Evolutionary conservation across 306 rosid species (phyloP), one percentile per base, ranked within the genome.

Genomic region (Glycine tomentella): DNA sequence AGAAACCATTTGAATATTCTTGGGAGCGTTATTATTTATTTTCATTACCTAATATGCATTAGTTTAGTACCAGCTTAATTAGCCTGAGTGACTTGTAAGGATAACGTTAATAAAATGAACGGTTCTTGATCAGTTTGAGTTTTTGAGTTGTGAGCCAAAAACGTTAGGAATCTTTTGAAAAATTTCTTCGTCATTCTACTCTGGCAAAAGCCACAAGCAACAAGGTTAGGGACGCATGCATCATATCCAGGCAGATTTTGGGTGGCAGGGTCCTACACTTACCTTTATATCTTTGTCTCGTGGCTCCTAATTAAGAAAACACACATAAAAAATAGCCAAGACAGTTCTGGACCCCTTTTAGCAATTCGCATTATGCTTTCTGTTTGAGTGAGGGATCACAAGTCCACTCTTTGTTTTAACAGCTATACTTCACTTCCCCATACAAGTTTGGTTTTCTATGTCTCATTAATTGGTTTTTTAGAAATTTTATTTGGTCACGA

Each of bases 1-100:
- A 17, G 16, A 66, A 62, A 45, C 25, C 55, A 81, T 2, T 52
- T 46, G 49, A 78, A 81, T 80, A 77, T 38, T 72, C 3, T 11
- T 25, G 12, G 46, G 82, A 42, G 40, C 38, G 12, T 38, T 55
- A 78, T 77, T 69, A 69, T 65, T 17, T 20, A 62, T 72, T 74
- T 8, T 31, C 16, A 31, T 15, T 42, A 84, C 88, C 88, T 78
- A 84, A 74, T 65, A 36, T 74, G 33, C 67, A 81, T 69, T 84
- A 69, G 61, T 78, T 81, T 84, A 87, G 80, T 81, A 20, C 3
- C 5, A 36, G 40, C 9, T 68, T 67, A 65, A 80, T n/a, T n/a
- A n/a, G n/a, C 3, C 42, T 45, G 45, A n/a, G 75, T 83, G 86
- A 81, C 86, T 61, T 84, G 87, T 87, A 45, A 14, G 53, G 90